Base-by-base conservation (phyloP, 2,329 filamentous ascomycete species). In the Trichoderma gracile region DNA sequence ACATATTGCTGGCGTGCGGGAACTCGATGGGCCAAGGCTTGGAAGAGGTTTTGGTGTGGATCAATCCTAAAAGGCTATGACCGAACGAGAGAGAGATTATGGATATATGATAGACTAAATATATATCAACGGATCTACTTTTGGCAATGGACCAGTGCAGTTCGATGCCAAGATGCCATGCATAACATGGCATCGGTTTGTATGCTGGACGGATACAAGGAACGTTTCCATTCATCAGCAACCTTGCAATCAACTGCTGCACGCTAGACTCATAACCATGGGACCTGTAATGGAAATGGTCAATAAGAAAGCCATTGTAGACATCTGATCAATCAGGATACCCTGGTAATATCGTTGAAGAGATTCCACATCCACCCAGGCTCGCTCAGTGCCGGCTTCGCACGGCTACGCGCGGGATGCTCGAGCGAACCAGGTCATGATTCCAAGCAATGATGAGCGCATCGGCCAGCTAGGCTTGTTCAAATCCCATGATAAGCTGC, bases 31-130 rank as follows among this genome's bases (percentile, higher is more conserved):
- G 66, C 0, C 76, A 74, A 59, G 76, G 68, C 0, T 73, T 71
- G 21, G 69, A 77, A 47, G 78, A 80, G 68, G 52, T 76, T 6
- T 68, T 75, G 67, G 74, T 53, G 10, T 53, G 25, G 14, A 33
- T 64, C 2, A 52, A 53, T 30, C 62, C 55, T 30, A 60, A 54
- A 27, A 64, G 23, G 4, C 47, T 64, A 47, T 61, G 61, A 30
- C 14, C 3, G 8, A 15, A 30, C 0, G 1, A n/a, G 9, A n/a
- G 9, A n/a, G 27, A 42, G 7, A 14, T 27, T 1, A 27, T 27
- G 25, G 25, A 5, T 2, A n/a, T 9, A 33, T 7, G 9, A 19
- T 33, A 3, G 12, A 3, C 9, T 25, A 10, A 6, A 15, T 50
- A 3, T 50, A 3, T 8, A 30, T 45, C 0, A 7, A 33, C 5